A percentile compares a stretch with the other conserved stretches of the same genome.
phyloP scores from a whole-genome alignment of 2,329 filamentous ascomycete genomes.

The Venturia oleaginea region DNA sequence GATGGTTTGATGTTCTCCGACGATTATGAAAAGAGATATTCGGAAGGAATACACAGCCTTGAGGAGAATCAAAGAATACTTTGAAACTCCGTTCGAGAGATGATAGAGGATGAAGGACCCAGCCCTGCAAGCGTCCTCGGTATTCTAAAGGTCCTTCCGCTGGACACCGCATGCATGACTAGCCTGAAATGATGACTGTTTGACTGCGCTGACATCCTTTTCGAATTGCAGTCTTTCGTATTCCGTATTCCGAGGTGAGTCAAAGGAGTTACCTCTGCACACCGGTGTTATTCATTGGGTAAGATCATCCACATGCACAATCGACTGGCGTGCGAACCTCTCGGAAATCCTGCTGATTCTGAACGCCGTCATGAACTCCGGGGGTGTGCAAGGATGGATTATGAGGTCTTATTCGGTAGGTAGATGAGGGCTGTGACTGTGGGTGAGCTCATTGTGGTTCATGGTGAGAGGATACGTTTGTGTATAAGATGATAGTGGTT shows the following conservation, averaged over 20 bases:
- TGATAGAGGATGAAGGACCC: neutral
- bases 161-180: neutral
- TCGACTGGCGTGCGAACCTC: neutral
- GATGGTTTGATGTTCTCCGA: too few relatives aligned
- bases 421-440: neutral
- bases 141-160: neutral
- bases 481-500: neutral
- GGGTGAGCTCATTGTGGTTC: neutral
- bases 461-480: neutral
- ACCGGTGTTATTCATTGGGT: neutral
- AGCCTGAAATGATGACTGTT: neutral
- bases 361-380: slow-evolving; percentile 2
- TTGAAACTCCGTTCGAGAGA: neutral
- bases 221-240: neutral
- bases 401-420: neutral
- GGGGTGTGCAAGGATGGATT: neutral
- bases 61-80: neutral
- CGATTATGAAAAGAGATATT: too few relatives aligned
- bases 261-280: neutral
- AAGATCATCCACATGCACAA: neutral
- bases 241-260: neutral
- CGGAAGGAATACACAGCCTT: neutral
- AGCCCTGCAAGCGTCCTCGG: neutral
- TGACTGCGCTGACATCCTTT: neutral
- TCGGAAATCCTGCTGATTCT: neutral